phyloP scores from a whole-genome alignment of 202 grass and related monocot genomes.

The Zizania palustris region DNA sequence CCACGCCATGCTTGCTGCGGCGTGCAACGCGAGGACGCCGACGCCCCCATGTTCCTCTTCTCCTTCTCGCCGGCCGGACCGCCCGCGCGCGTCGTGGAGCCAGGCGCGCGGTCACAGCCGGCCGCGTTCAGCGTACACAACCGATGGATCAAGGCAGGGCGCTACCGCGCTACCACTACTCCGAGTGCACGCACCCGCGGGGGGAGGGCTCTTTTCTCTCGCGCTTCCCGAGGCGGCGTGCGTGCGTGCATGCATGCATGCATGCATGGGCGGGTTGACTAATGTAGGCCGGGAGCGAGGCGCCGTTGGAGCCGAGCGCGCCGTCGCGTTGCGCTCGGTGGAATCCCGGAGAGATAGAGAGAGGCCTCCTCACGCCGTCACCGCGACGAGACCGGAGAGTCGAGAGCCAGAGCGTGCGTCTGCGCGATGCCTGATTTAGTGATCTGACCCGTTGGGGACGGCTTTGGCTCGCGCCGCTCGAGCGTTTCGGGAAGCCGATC shows the following conservation, averaged over 20 bases:
- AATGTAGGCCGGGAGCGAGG: not conserved
- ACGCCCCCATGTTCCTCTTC: too few species aligned
- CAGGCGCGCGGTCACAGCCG: too few species aligned
- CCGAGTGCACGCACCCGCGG: too few species aligned
- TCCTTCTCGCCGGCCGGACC: too few species aligned
- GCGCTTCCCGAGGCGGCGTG: not conserved
- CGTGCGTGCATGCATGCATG: not conserved
- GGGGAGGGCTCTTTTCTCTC: too few species aligned
- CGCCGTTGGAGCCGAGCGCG: conserved; percentile 40
- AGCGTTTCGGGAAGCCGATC: conserved; percentile 36
- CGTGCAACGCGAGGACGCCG: too few species aligned
- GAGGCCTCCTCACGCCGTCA: not conserved
- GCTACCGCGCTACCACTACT: too few species aligned
- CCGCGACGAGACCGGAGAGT: not conserved
- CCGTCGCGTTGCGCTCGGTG: conserved; percentile 47
- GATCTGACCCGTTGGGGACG: conserved; percentile 26
- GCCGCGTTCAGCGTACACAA: too few species aligned
- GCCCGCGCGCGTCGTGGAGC: too few species aligned
- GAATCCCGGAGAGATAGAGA: conserved; percentile 33
- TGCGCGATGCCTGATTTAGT: not conserved
- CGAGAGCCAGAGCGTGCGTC: too few species aligned
- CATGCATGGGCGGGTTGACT: conserved; percentile 36
- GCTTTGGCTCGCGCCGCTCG: conserved; percentile 18
- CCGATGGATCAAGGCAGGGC: too few species aligned
- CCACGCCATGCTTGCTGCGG: too few species aligned